Conservation (phyloP, 73 alveolate genomes). For the Urostyla sp. region DNA sequence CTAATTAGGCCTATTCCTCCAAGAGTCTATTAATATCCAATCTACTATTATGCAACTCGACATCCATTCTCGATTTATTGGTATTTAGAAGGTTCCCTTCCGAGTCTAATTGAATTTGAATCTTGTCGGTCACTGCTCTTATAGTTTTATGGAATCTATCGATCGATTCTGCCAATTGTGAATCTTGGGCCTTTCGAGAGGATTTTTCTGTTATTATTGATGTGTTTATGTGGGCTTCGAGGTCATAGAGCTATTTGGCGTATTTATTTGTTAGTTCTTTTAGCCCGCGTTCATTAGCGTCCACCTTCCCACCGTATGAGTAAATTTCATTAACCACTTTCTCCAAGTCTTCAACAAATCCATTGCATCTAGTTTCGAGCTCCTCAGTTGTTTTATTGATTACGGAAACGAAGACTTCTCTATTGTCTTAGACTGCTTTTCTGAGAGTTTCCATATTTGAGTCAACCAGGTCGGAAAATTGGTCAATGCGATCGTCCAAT, state of each 20-base stretch:
- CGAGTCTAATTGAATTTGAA: constrained; percentile 12
- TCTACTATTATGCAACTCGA: background rate
- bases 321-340: constrained; percentile 59
- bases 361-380: constrained; percentile 27
- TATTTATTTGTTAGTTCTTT: constrained; percentile 40
- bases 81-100: constrained; percentile 2
- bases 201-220: constrained; percentile 60
- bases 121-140: background rate
- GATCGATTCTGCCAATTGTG: constrained; percentile 59
- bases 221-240: constrained; percentile 65
- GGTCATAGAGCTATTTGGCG: constrained; percentile 12
- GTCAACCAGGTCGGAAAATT: constrained; percentile 72
- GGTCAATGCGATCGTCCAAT: constrained; percentile 72
- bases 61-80: background rate
- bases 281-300: background rate
- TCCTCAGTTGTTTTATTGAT: constrained; percentile 55
- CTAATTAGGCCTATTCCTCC: constrained; percentile 13
- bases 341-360: constrained; percentile 67
- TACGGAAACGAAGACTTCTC: constrained; percentile 63
- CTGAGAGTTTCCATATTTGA: constrained; percentile 60
- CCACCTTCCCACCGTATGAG: constrained; percentile 41
- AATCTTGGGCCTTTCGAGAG: constrained; percentile 56
- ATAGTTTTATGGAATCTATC: constrained; percentile 38
- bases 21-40: constrained; percentile 27
- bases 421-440: constrained; percentile 57